Base-by-base conservation (phyloP, 2,329 filamentous ascomycete species). In the Thielaviopsis ethacetica region DNA sequence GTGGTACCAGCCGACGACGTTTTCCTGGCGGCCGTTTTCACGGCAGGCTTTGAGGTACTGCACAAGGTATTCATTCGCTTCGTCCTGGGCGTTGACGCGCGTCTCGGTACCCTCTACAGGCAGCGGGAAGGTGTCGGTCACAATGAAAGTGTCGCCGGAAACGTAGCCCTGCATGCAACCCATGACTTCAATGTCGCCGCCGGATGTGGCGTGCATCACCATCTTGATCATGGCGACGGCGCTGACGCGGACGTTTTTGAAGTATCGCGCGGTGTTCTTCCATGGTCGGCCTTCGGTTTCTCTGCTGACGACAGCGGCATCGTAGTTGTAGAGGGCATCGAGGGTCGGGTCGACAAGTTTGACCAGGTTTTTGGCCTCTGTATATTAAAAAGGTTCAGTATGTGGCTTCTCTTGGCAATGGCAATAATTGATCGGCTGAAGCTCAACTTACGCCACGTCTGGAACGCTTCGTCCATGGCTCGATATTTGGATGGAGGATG, bases 21-120 rank as follows among this genome's bases (percentile, higher is more conserved):
- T 97, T 72, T 98, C 93, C 69, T 85, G 76, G 59, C 91, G 75
- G 64, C 69, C 89, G 79, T 75, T 87, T 67, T 91, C 83, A 61
- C 91, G 80, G 65, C 85, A 86, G 2, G 84, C 75, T 65, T 85
- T 77, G 27, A 94, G 78, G 68, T 94, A 97, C 64, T 87, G 82
- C 58, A 95, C 84, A 76, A 97, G 88, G 74, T 97, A 98, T 74
- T 97, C 93, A 74, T 97, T 94, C 58, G 91, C 93, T 65, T 97
- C 91, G 64, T 86, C 85, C 68, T 95, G 90, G 0, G 93, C 93
- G 70, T 98, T 98, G 65, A 98, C 93, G 62, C 93, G 80, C 2
- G 93, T 98, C 74, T 98, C 93, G n/a, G 93, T 98, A 26, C 93
- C 93, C 70, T 98, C 93, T 49, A 98, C 93, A 0, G 93, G 93